Evolutionary conservation across 805 yeast species (phyloP), one percentile per base, ranked within the genome.

Genomic region (Kuraishia cidri): DNA sequence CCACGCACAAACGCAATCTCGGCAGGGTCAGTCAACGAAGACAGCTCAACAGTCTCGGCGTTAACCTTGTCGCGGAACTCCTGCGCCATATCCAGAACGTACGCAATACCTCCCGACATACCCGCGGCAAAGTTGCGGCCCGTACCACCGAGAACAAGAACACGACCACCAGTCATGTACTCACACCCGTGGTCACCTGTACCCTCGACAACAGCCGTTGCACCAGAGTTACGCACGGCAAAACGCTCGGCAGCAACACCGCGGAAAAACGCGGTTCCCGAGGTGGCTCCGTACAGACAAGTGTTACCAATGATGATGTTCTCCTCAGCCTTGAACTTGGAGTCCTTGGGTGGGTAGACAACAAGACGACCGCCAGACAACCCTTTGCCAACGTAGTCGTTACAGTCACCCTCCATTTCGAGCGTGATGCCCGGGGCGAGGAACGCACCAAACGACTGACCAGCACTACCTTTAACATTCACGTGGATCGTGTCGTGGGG

Each of bases 91-190:
- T 88, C 95, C 47, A 90, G 69, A 38, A 94, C 97, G 53, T 90
- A 90, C 11, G 96, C 94, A 58, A 92, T 90, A 75, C 98, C 98
- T 62, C 98, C 98, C 47, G 97, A 88, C 82, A 92, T 92, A 68
- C 98, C 98, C 36, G 98, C 95, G 40, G 84, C 96, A 56, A 83
- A 83, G 67, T 87, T 80, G 42, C 97, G 76, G 37, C 95, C 97
- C 48, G 95, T 84, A 38, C 77, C 63, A 30, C 97, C 95, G 45
- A 90, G 72, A 30, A 90, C 87, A 52, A 90, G 86, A 40, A 92
- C 95, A 49, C 97, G 77, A 56, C 98, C 98, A 58, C 98, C 97
- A 46, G 97, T 88, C 98, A 90, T 90, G 64, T 90, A 90, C 64
- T 90, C 98, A 65, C 97, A 90, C 33, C 98, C 98, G 58, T 90